phyloP scores from a whole-genome alignment of 768 basidiomycete species.

The Exsudoporus frostii region DNA sequence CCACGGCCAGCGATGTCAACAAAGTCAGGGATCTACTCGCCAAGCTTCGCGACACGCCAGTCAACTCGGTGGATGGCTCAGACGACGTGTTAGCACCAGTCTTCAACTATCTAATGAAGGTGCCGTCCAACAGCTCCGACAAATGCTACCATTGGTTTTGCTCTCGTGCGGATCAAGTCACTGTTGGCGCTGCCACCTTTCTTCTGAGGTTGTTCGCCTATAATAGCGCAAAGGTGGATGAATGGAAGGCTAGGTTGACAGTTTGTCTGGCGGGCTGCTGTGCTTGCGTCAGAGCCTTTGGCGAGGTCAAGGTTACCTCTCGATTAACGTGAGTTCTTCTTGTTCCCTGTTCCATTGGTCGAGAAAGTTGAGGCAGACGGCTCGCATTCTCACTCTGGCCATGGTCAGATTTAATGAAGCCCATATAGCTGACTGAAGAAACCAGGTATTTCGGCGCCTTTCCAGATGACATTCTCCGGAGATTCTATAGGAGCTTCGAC shows the following conservation, averaged over 20 bases:
- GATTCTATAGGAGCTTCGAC: slow-evolving; percentile 63
- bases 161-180: slow-evolving; percentile 50
- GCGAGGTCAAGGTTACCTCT: slow-evolving; percentile 61
- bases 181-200: slow-evolving; percentile 71
- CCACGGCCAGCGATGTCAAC: slow-evolving; percentile 22
- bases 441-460: slow-evolving; percentile 75
- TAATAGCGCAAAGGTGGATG: slow-evolving; percentile 49
- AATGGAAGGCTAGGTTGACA: slow-evolving; percentile 60
- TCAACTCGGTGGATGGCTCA: slow-evolving; percentile 45
- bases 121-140: slow-evolving; percentile 37
- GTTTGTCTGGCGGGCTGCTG: slow-evolving; percentile 60
- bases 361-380: slow-evolving; percentile 6
- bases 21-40: slow-evolving; percentile 51
- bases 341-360: not conserved
- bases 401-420: slow-evolving; percentile 1
- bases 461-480: slow-evolving; percentile 41
- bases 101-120: slow-evolving; percentile 52
- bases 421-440: slow-evolving; percentile 14
- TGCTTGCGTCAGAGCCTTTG: slow-evolving; percentile 66
- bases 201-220: slow-evolving; percentile 83
- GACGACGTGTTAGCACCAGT: slow-evolving; percentile 49
- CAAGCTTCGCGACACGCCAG: slow-evolving; percentile 56
- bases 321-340: slow-evolving; percentile 63
- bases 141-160: slow-evolving; percentile 79
- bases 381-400: slow-evolving; percentile 8